These are phyloP conservation scores for Dacryopinax spathularia DNA, from an alignment of 768 basidiomycete species.

Conservation along the genomic window DNA sequence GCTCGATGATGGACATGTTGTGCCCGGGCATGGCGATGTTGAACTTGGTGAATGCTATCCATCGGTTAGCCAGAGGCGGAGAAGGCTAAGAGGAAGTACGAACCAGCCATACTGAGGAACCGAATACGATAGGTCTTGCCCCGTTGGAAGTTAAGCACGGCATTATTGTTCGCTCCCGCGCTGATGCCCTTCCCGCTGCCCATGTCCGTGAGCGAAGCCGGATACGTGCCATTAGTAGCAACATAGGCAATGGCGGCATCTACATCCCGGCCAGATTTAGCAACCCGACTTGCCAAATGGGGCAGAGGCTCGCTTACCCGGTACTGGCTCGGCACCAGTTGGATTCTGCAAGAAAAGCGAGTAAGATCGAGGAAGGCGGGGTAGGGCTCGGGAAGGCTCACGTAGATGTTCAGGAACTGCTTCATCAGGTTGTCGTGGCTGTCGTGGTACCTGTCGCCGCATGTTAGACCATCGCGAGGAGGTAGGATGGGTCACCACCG, in stretches of 20 bases:
- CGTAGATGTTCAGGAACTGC: conserved; percentile 47
- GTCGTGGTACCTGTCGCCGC: conserved; percentile 43
- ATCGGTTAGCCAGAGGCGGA: background rate
- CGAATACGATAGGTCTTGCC: conserved; percentile 86
- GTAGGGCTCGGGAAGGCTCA: background rate
- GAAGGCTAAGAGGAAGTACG: background rate
- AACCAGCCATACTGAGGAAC: conserved; percentile 64
- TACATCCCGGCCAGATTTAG: conserved; percentile 19
- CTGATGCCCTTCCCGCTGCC: conserved; percentile 9
- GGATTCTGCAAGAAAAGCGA: conserved; percentile 38
- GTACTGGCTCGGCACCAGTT: conserved; percentile 74
- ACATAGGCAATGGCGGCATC: conserved; percentile 77
- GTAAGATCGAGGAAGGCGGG: background rate
- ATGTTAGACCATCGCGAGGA: background rate
- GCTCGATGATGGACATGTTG: conserved; percentile 29
- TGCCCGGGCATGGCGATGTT: conserved; percentile 27
- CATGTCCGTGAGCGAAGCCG: conserved; percentile 33
- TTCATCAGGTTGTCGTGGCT: conserved; percentile 49
- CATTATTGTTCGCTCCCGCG: conserved; percentile 63
- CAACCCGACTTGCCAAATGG: background rate
- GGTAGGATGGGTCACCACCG: background rate
- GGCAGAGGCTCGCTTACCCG: conserved; percentile 33
- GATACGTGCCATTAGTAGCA: conserved; percentile 56
- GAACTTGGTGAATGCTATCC: conserved; percentile 19
- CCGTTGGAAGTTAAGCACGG: conserved; percentile 65